These are phyloP conservation scores for Moniliophthora roreri DNA, from an alignment of 1,284 basidiomycete genomes.

Conservation along the genomic window DNA sequence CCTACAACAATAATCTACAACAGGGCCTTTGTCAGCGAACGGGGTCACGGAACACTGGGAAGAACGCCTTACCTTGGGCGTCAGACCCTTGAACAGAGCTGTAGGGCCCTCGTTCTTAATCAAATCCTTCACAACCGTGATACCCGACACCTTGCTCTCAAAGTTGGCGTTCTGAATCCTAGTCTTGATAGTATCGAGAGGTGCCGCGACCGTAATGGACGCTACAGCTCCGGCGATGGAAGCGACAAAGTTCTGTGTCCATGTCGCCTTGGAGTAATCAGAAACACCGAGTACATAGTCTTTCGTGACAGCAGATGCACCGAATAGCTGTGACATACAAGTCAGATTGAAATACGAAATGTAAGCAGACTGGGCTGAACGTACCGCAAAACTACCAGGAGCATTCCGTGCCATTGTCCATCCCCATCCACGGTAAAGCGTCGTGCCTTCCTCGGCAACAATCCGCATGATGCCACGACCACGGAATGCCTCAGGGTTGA, in stretches of 20 bases:
- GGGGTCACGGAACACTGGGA: neutral
- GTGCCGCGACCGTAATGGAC: conserved; percentile 94
- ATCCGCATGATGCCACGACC: conserved; percentile 90
- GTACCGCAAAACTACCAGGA: conserved; percentile 90
- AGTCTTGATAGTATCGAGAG: conserved; percentile 95
- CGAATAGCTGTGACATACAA: conserved; percentile 72
- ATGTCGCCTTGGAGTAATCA: conserved; percentile 93
- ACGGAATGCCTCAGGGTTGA: conserved; percentile 94
- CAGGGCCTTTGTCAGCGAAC: neutral
- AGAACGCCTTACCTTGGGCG: conserved; percentile 73
- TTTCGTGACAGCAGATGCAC: conserved; percentile 93
- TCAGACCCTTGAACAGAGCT: conserved; percentile 98
- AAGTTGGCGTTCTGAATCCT: conserved; percentile 99
- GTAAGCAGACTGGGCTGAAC: conserved; percentile 27
- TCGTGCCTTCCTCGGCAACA: conserved; percentile 88
- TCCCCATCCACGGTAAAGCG: conserved; percentile 96
- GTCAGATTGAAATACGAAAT: neutral
- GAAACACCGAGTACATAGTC: conserved; percentile 88
- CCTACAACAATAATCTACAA: conserved; percentile 92
- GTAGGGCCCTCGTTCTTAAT: conserved; percentile 81
- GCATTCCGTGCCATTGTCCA: conserved; percentile 99
- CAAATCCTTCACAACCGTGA: conserved; percentile 86
- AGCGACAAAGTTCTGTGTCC: conserved; percentile 94
- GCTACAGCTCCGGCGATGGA: conserved; percentile 94
- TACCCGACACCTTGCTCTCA: conserved; percentile 87